These are phyloP conservation scores for Trifolium fragiferum DNA, from an alignment of 306 rosid species.

Conservation along the genomic window DNA sequence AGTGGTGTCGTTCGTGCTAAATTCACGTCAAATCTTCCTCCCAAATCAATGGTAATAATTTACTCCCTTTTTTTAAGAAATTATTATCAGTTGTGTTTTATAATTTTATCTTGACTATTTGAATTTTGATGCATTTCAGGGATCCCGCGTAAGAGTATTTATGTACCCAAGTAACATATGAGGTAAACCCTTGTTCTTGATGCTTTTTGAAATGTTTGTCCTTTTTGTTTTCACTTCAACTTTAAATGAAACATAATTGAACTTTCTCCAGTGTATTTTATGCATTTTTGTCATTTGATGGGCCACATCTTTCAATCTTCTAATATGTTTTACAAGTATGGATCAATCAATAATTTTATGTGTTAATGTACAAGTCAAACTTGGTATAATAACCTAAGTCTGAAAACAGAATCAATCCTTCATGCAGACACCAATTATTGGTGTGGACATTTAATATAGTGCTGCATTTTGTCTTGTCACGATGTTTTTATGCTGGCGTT, in stretches of 20 bases:
- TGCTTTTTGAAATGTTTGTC: neutral
- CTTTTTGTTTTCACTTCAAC: neutral
- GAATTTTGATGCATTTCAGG: constrained; percentile 52
- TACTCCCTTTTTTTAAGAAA: too few relatives aligned
- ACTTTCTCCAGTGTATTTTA: neutral
- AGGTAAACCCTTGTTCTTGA: constrained; percentile 48
- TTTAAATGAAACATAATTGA: neutral
- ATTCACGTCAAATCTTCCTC: constrained; percentile 92
- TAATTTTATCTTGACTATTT: constrained; percentile 10
- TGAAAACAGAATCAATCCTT: neutral
- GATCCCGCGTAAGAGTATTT: constrained; percentile 83
- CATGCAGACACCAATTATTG: neutral
- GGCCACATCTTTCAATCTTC: neutral
- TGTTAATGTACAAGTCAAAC: neutral
- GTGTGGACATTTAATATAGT: neutral
- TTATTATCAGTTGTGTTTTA: neutral
- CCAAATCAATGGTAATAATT: constrained; percentile 78
- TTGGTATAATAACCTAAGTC: neutral
- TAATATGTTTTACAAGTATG: neutral
- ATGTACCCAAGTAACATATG: constrained; percentile 93
- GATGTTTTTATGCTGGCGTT: neutral
- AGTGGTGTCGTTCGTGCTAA: constrained; percentile 90
- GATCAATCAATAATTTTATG: neutral
- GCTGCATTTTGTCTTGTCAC: neutral
- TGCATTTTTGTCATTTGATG: neutral